These are phyloP conservation scores for Peronosclerospora sorghi DNA, from an alignment of 352 stramenopile genomes.

Conservation along the genomic window DNA sequence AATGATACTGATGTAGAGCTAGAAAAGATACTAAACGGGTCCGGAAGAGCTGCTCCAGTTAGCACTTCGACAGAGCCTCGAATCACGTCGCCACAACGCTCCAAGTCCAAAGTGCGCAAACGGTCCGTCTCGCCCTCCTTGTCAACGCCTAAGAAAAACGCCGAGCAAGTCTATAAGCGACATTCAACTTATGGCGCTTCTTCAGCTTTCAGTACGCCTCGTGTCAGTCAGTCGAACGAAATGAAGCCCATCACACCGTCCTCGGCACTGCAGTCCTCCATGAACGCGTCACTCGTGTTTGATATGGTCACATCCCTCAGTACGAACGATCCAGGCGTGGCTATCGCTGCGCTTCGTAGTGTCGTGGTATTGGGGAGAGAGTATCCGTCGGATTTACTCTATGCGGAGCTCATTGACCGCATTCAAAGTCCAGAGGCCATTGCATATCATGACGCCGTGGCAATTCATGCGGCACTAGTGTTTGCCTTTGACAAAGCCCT, in stretches of 20 bases:
- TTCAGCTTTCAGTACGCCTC: constrained; percentile 8
- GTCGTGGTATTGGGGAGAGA: constrained; percentile 80
- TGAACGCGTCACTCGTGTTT: constrained; percentile 74
- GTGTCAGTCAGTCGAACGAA: constrained; percentile 1
- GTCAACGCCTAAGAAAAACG: constrained; percentile 8
- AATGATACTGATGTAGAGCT: constrained; percentile 17
- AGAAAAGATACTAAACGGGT: constrained; percentile 14
- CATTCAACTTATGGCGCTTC: constrained; percentile 12
- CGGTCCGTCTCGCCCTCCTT: constrained; percentile 13
- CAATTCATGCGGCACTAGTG: constrained; percentile 68
- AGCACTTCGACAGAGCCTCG: constrained; percentile 2
- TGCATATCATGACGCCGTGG: constrained; percentile 55
- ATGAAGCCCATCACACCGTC: constrained; percentile 63
- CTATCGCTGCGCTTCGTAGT: constrained; percentile 60
- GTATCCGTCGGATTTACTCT: constrained; percentile 72
- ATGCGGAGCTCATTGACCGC: constrained; percentile 67
- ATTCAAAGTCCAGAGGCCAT: constrained; percentile 63
- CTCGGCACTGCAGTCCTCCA: constrained; percentile 44
- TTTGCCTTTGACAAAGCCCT: constrained; percentile 73
- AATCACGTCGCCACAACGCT: constrained; percentile 2
- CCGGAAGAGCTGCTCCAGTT: constrained; percentile 3
- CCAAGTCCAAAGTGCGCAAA: constrained; percentile 12
- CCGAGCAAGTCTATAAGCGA: constrained; percentile 21
- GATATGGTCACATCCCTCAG: constrained; percentile 77
- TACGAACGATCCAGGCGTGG: constrained; percentile 71